Conservation (phyloP, 306 rosid genomes). For the Vigna reflexopilosa region DNA sequence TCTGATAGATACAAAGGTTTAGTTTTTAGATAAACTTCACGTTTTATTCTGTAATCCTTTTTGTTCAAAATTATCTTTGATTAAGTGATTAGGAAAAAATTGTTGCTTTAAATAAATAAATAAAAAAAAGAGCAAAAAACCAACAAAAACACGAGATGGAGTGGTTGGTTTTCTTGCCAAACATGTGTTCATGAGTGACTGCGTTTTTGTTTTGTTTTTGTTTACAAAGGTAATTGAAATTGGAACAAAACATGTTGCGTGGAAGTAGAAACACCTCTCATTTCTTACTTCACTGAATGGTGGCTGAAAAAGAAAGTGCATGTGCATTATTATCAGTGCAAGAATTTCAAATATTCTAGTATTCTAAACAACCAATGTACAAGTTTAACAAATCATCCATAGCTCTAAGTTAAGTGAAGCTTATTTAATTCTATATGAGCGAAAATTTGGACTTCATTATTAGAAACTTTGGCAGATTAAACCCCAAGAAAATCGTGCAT, state of each 20-base stretch:
- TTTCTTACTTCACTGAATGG: slow-evolving; percentile 35
- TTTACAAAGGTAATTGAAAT: neutral
- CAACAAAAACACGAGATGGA: neutral
- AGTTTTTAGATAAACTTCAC: neutral
- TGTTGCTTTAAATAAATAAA: neutral
- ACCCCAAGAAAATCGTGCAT: no score
- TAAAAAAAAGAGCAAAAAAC: neutral
- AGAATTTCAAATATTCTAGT: no score
- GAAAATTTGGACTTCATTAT: no score
- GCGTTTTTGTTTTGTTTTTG: neutral
- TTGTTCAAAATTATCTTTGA: neutral
- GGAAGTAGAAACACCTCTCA: slow-evolving; percentile 32
- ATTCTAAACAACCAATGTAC: no score
- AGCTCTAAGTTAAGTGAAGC: no score
- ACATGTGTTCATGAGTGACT: neutral
- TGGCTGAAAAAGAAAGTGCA: neutral
- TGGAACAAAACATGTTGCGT: slow-evolving; percentile 14
- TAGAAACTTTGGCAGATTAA: no score
- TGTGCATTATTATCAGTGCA: neutral
- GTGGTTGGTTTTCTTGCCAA: neutral
- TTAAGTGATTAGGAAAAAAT: neutral
- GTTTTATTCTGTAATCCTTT: neutral
- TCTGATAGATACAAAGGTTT: neutral
- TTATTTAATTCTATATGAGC: no score
- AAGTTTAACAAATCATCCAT: no score